Evolutionary conservation across 2,329 filamentous ascomycete genomes (phyloP).

Genomic region (Capronia americana): DNA sequence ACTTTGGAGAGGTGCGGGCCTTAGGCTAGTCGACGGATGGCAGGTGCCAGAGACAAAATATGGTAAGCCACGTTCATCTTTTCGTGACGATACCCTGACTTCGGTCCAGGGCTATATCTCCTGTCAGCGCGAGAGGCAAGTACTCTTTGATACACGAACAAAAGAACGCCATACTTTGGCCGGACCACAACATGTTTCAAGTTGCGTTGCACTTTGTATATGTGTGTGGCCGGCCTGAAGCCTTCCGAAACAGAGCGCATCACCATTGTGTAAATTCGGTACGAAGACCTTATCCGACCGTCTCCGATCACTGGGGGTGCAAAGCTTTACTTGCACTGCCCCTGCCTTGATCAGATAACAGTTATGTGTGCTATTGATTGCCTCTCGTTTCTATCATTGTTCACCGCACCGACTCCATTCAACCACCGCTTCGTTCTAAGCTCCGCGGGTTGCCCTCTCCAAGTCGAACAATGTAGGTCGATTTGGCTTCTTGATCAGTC

Average conservation of each 20-base stretch:
- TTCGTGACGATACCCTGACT: not conserved
- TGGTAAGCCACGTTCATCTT: not conserved
- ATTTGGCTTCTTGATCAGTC: not conserved
- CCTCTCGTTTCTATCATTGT: not conserved
- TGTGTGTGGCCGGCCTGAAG: not conserved
- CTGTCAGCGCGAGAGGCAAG: not conserved
- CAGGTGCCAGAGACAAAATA: not conserved
- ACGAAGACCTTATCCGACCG: not conserved
- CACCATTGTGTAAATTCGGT: not conserved
- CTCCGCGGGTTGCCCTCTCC: not conserved
- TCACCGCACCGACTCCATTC: not conserved
- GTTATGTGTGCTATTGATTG: not conserved
- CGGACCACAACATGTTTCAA: not conserved
- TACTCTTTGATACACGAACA: not conserved
- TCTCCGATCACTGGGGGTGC: not conserved
- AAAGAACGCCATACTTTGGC: not conserved
- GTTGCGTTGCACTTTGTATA: not conserved
- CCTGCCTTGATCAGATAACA: not conserved
- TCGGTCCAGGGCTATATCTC: not conserved
- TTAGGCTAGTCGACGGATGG: not conserved
- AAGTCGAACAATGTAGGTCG: not conserved
- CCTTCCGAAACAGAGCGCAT: not conserved
- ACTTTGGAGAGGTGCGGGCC: conserved; percentile 71
- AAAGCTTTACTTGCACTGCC: not conserved
- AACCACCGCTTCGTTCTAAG: not conserved